These are phyloP conservation scores for Cryptococcus sp. DNA, from an alignment of 1,284 basidiomycete species.

Conservation along the genomic window DNA sequence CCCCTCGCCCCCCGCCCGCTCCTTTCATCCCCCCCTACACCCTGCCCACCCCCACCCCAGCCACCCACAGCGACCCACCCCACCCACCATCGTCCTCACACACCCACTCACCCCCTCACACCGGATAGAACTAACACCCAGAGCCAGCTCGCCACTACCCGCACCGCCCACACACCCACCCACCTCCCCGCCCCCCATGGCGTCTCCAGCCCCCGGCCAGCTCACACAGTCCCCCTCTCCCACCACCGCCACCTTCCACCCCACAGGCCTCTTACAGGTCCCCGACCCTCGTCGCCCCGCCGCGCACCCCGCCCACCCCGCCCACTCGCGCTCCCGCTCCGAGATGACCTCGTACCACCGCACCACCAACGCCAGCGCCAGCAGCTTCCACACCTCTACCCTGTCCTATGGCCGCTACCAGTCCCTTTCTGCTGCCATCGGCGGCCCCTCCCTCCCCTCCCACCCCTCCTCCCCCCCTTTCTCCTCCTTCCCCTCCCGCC, in stretches of 20 bases:
- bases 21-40: no score
- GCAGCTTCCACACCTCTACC: no score
- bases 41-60: no score
- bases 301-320: background rate
- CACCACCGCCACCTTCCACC: background rate
- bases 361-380: no score
- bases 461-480: constrained; percentile 1
- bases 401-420: background rate
- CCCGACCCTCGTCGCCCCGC: background rate
- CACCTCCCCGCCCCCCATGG: background rate
- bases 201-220: background rate
- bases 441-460: background rate
- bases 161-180: no score
- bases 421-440: background rate
- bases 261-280: background rate
- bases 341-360: background rate
- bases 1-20: no score
- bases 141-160: no score
- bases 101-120: no score
- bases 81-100: no score
- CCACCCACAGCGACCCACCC: no score
- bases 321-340: background rate
- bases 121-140: no score
- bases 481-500: background rate
- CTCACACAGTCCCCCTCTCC: background rate